phyloP scores from a whole-genome alignment of 2,329 filamentous ascomycete species.

The Aspergillus sp. region DNA sequence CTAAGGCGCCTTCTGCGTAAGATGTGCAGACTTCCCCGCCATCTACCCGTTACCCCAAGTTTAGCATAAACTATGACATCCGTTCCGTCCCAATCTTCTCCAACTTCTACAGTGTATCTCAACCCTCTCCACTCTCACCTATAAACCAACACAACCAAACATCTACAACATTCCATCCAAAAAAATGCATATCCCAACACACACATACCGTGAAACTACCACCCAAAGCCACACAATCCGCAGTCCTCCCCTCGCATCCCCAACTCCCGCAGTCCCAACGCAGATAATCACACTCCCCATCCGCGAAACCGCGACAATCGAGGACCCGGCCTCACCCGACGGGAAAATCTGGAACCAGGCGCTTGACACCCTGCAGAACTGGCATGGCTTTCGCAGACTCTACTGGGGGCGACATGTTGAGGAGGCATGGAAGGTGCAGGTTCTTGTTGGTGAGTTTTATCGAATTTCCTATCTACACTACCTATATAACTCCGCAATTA shows the following conservation, averaged over 20 bases:
- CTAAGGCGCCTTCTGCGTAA: too few relatives aligned
- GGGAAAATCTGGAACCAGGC: constrained; percentile 23
- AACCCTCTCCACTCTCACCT: too few relatives aligned
- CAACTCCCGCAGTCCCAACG: constrained; percentile 14
- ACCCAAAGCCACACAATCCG: background rate
- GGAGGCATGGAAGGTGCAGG: constrained; percentile 27
- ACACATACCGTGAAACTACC: background rate
- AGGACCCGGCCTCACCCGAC: constrained; percentile 56
- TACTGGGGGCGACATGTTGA: constrained; percentile 35
- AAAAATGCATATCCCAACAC: too few relatives aligned
- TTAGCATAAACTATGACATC: too few relatives aligned
- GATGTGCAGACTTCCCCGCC: too few relatives aligned
- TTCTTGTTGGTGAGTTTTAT: constrained; percentile 26
- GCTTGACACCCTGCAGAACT: constrained; percentile 19
- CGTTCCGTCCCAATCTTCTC: too few relatives aligned
- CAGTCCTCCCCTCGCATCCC: background rate
- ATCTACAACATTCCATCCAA: too few relatives aligned
- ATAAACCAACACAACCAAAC: too few relatives aligned
- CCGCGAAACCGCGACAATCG: constrained; percentile 42
- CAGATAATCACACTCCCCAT: constrained; percentile 37
- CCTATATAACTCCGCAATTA: background rate
- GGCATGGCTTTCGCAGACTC: constrained; percentile 25
- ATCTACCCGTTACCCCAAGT: too few relatives aligned
- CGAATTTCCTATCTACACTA: too few relatives aligned
- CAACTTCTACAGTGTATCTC: too few relatives aligned